Evolutionary conservation across 805 yeast species (phyloP), one percentile per base, ranked within the genome.

Genomic region (Pichia thaimueangensis): DNA sequence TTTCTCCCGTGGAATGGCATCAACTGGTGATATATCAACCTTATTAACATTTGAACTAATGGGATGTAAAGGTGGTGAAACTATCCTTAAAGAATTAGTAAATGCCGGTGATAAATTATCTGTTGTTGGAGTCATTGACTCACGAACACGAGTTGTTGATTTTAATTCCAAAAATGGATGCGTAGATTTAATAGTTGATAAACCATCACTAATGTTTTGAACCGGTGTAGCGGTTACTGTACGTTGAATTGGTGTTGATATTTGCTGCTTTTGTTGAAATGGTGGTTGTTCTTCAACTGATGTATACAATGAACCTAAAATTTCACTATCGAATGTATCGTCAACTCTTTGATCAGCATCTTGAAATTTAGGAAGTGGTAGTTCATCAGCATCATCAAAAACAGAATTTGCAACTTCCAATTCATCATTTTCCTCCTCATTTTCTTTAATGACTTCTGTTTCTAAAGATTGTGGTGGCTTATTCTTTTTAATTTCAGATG

Each of bases 321-420:
- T 40, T 25, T 44, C 41, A 9, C 35, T 36, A 15, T 43, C 46
- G 20, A 32, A 29, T 11, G 40, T 32, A 25, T 47, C 49, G 20
- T 47, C 47, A 25, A 40, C 42, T n/a, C n/a, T n/a, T n/a, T n/a
- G n/a, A 4, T 30, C 25, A 12, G 45, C 41, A 2, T 47, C 46
- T 6, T 39, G 34, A 24, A 32, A 20, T 8, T 37, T 35, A 28
- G 46, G 36, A 5, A 20, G n/a, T 4, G 35, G 21, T n/a, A 49
- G 48, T 24, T 54, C 58, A 20, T 53, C 59, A 2, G 58, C 58
- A 42, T 60, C 64, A 1, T 52, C 62, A 47, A 56, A 60, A 9
- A 53, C 38, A 5, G 62, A 56, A 37, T 37, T 22, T 5, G 35
- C 20, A 25, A 31, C 45, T 32, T n/a, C 24, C 15, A 16, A 31